Conservation (phyloP, 2,329 filamentous ascomycete species). For the Calonectria pteridis region DNA sequence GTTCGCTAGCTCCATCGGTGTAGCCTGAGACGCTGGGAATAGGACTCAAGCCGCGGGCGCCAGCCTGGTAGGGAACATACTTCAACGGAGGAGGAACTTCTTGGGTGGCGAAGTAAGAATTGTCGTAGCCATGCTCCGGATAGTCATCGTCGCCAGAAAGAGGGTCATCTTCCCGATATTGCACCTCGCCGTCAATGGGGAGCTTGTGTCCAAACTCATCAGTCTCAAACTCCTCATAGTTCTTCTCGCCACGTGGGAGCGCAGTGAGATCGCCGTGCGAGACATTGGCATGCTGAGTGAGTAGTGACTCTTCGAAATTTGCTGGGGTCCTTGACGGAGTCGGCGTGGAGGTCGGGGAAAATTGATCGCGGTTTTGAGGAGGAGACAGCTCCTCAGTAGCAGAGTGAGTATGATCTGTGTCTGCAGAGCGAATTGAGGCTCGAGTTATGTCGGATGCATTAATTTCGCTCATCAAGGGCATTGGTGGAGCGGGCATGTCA, state of each 20-base stretch:
- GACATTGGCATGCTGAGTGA: slow-evolving; percentile 75
- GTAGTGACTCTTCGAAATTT: slow-evolving; percentile 71
- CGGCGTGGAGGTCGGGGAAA: slow-evolving; percentile 72
- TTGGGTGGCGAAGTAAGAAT: slow-evolving; percentile 68
- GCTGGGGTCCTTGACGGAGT: slow-evolving; percentile 70
- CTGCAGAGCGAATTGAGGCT: slow-evolving; percentile 86
- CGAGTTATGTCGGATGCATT: slow-evolving; percentile 89
- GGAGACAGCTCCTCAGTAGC: slow-evolving; percentile 73
- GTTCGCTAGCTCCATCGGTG: slow-evolving; percentile 75
- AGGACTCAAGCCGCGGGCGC: slow-evolving; percentile 82
- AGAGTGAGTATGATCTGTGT: slow-evolving; percentile 79
- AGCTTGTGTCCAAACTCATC: slow-evolving; percentile 59
- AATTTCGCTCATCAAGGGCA: slow-evolving; percentile 90
- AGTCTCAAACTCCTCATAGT: slow-evolving; percentile 62
- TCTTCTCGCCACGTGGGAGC: slow-evolving; percentile 62
- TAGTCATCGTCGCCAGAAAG: slow-evolving; percentile 52
- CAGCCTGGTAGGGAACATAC: slow-evolving; percentile 77
- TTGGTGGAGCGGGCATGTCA: slow-evolving; percentile 75
- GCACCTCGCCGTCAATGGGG: slow-evolving; percentile 57
- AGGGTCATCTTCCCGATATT: slow-evolving; percentile 57
- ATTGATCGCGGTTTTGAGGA: slow-evolving; percentile 68
- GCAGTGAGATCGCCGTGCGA: slow-evolving; percentile 70
- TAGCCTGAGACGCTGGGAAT: slow-evolving; percentile 94
- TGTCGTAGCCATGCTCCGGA: slow-evolving; percentile 55
- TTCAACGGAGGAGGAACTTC: slow-evolving; percentile 74